These are phyloP conservation scores for Sporisorium graminicola DNA, from an alignment of 1,284 basidiomycete species.

Conservation along the genomic window DNA sequence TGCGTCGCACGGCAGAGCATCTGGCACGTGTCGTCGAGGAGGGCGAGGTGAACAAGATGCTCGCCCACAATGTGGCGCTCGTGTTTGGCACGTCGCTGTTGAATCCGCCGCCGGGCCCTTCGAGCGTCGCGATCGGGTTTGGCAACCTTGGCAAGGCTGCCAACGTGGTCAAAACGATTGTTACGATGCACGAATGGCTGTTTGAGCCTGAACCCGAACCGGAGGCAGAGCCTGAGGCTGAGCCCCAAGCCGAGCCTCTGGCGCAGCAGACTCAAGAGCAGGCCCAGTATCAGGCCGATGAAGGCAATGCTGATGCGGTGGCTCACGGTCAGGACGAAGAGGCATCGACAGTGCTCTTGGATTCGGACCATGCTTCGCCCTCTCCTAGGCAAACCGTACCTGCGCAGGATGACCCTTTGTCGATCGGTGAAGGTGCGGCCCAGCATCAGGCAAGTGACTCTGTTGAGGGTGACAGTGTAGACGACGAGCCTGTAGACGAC, in stretches of 20 bases:
- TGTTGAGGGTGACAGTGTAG: conserved; percentile 11
- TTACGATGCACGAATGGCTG: conserved; percentile 66
- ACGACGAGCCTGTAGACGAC: conserved; percentile 27
- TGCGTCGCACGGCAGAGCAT: conserved; percentile 63
- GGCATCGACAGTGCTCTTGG: not conserved
- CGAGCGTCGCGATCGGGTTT: conserved; percentile 56
- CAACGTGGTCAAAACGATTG: conserved; percentile 67
- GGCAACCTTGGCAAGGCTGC: conserved; percentile 67
- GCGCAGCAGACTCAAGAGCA: not conserved
- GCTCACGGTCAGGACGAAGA: not conserved
- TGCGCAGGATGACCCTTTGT: not conserved
- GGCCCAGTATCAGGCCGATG: not conserved
- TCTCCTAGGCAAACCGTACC: conserved; percentile 8
- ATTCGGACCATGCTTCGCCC: not conserved
- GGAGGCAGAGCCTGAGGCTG: conserved; percentile 40
- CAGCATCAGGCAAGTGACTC: not conserved
- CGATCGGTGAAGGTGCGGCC: not conserved
- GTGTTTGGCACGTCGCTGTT: conserved; percentile 69
- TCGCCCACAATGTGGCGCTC: conserved; percentile 66
- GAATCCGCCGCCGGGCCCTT: conserved; percentile 62
- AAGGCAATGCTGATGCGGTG: not conserved
- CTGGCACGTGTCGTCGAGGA: conserved; percentile 62
- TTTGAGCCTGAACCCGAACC: conserved; percentile 64
- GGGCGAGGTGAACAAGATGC: conserved; percentile 65
- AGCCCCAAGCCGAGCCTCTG: not conserved